Conservation (phyloP, 495 filamentous ascomycete genomes). For the Lasiosphaeria ovina region DNA sequence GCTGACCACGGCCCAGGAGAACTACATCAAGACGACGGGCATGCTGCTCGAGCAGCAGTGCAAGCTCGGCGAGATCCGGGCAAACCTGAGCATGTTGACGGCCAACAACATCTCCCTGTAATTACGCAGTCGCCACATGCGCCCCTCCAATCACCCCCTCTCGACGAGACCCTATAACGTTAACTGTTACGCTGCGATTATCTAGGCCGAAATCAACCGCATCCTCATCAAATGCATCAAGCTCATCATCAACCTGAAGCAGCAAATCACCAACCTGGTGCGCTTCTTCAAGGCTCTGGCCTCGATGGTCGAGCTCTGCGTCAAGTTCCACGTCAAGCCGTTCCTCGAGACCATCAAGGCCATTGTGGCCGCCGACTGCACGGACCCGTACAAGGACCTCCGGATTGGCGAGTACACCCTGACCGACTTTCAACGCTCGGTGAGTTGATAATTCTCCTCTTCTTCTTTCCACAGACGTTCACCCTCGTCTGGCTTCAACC, state of each 20-base stretch:
- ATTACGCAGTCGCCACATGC: no score
- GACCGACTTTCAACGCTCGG: slow-evolving; percentile 5
- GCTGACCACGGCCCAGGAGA: slow-evolving; percentile 6
- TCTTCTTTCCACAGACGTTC: no score
- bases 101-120: slow-evolving; percentile 1
- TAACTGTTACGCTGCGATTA: neutral
- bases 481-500: no score
- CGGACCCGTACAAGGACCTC: slow-evolving; percentile 5
- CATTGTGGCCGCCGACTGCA: slow-evolving; percentile 11
- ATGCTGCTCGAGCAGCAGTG: slow-evolving; percentile 13
- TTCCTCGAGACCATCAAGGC: slow-evolving; percentile 7
- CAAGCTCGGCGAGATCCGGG: slow-evolving; percentile 1
- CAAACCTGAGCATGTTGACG: slow-evolving; percentile 5
- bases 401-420: slow-evolving; percentile 7
- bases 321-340: slow-evolving; percentile 5
- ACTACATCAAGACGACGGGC: slow-evolving; percentile 6
- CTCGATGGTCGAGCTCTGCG: slow-evolving; percentile 3
- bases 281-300: slow-evolving; percentile 11
- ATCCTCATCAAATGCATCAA: slow-evolving; percentile 10
- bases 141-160: neutral
- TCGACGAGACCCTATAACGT: neutral
- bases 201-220: slow-evolving; percentile 10
- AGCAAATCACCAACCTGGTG: slow-evolving; percentile 11
- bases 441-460: neutral
- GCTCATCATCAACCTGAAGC: slow-evolving; percentile 10